Percentiles rank a stretch among this genome's conserved stretches.
Conservation (phyloP, 2,329 filamentous ascomycete genomes). For the Apiospora koreana region DNA sequence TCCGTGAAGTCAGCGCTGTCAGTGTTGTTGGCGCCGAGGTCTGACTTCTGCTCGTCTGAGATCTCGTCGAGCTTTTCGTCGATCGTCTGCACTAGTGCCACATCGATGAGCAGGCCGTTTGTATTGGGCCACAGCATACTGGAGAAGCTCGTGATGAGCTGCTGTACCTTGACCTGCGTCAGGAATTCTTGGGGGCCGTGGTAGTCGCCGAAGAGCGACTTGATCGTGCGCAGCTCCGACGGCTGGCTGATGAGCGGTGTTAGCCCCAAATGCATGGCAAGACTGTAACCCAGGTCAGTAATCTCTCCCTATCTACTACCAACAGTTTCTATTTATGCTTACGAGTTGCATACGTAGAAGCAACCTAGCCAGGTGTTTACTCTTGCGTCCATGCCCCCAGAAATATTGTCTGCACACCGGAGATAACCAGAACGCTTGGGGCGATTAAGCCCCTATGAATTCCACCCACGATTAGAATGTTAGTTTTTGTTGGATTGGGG, state of each 20-base stretch:
- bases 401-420: conserved; percentile 12
- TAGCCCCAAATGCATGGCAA: conserved; percentile 32
- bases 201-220: conserved; percentile 23
- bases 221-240: conserved; percentile 27
- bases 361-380: conserved; percentile 33
- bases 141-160: conserved; percentile 27
- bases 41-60: not conserved
- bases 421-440: not conserved
- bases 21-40: conserved; percentile 11
- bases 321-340: conserved; percentile 14
- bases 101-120: conserved; percentile 27
- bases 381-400: conserved; percentile 24
- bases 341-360: conserved; percentile 32
- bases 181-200: conserved; percentile 26
- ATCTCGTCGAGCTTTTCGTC: conserved; percentile 28
- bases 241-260: conserved; percentile 27
- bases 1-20: conserved; percentile 27
- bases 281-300: conserved; percentile 18
- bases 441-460: not conserved
- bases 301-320: not conserved
- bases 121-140: conserved; percentile 27
- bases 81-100: conserved; percentile 30
- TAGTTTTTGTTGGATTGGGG: not conserved
- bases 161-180: conserved; percentile 26
- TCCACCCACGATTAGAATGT: not conserved